These are phyloP conservation scores for Nidula niveotomentosa DNA, from an alignment of 1,284 basidiomycete species.

Conservation along the genomic window DNA sequence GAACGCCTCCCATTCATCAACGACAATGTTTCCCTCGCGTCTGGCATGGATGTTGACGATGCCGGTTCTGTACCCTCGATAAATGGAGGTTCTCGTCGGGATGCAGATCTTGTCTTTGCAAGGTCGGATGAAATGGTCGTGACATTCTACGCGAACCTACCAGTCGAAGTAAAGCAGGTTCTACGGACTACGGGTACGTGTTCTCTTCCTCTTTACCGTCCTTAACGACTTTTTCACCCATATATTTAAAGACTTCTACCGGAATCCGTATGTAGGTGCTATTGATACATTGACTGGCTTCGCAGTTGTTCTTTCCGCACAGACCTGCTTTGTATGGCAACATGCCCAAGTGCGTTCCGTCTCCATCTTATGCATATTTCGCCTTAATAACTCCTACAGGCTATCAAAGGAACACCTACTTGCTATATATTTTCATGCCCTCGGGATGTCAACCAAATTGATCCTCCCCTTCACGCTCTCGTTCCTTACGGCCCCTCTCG, in stretches of 20 bases:
- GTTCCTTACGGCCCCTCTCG: constrained; percentile 68
- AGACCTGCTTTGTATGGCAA: constrained; percentile 83
- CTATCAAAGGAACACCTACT: constrained; percentile 65
- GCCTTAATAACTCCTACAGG: constrained; percentile 29
- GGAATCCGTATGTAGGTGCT: constrained; percentile 65
- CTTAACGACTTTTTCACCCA: neutral
- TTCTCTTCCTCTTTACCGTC: neutral
- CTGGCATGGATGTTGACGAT: constrained; percentile 70
- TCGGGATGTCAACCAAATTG: constrained; percentile 35
- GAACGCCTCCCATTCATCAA: neutral
- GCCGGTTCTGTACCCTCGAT: constrained; percentile 34
- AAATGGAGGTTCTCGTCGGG: constrained; percentile 31
- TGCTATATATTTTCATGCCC: constrained; percentile 83
- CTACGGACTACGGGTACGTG: constrained; percentile 63
- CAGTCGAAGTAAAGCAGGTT: constrained; percentile 71
- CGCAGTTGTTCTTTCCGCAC: constrained; percentile 66
- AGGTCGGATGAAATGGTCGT: constrained; percentile 71
- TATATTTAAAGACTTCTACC: constrained; percentile 57
- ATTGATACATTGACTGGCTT: constrained; percentile 73
- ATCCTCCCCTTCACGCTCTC: constrained; percentile 64
- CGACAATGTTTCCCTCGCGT: constrained; percentile 27
- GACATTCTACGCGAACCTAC: constrained; percentile 68
- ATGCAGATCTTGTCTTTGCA: constrained; percentile 58
- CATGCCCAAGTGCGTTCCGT: constrained; percentile 56
- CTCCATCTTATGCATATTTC: no score